Base-by-base conservation (phyloP, 2,329 filamentous ascomycete genomes). In the Trichoderma aggressivum region DNA sequence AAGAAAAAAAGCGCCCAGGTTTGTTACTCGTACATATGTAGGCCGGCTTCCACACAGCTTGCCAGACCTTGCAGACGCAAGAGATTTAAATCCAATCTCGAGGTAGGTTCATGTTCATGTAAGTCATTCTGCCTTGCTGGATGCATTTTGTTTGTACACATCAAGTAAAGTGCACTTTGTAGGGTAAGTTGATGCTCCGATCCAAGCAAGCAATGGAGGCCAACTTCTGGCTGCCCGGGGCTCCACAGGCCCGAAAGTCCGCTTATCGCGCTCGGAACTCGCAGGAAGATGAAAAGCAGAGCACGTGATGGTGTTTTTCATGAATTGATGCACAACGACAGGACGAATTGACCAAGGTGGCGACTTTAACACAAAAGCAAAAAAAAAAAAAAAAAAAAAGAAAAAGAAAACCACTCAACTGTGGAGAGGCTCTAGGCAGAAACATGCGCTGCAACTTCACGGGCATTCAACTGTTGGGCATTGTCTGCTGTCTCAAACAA, bases 81-180 rank as follows among this genome's bases (percentile, higher is more conserved):
- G 32, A 58, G 26, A 39, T 58, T 43, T 30, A 21, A 56, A 30
- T 28, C n/a, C 59, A 62, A 59, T 59, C 30, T 55, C 14, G 30
- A 50, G 14, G 43, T 30, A 55, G 47, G 62, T 55, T 50, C 43
- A 14, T n/a, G 61, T 64, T 63, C 63, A 66, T 66, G 63, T 66
- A 39, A 55, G 63, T 36, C 36, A 58, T 66, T 39, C 11, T n/a
- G 16, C 11, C 32, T 21, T 39, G 24, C 50, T 24, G 24, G 63
- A 43, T 43, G 63, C 63, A 24, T n/a, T 61, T 56, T 56, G 12
- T 30, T 21, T 58, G 32, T 43, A 58, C 62, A 66, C 18, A n/a
- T 21, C 24, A 24, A 43, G 39, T 43, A 43, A 28, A 30, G 32
- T 14, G 18, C 26, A 11, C 34, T 43, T 14, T 58, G 12, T 43